Percentiles rank a stretch among this genome's conserved stretches.
Conservation (phyloP, 495 filamentous ascomycete species). For the Cercophora samala region DNA sequence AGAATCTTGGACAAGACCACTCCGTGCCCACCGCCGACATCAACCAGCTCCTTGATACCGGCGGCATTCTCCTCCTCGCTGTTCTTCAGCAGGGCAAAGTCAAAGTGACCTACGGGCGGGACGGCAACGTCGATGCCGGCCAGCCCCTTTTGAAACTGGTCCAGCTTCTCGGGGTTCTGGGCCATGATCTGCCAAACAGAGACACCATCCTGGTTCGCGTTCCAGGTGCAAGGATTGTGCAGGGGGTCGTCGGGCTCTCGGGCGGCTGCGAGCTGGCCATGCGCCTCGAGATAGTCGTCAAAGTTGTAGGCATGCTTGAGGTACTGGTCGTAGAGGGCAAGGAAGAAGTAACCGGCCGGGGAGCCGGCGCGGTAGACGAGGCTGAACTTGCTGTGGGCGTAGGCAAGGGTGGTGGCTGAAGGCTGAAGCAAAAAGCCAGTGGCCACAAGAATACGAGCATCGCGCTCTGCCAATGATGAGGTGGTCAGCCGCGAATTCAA, state of each 20-base stretch:
- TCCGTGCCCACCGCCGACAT: slow-evolving; percentile 25
- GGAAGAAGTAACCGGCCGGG: slow-evolving; percentile 23
- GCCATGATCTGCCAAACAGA: slow-evolving; percentile 25
- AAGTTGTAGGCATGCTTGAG: slow-evolving; percentile 23
- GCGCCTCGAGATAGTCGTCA: slow-evolving; percentile 24
- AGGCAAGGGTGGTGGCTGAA: slow-evolving; percentile 9
- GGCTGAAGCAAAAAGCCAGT: slow-evolving; percentile 29
- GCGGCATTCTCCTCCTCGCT: slow-evolving; percentile 12
- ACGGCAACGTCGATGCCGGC: slow-evolving; percentile 26
- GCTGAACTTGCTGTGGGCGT: slow-evolving; percentile 25
- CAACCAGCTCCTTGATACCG: slow-evolving; percentile 22
- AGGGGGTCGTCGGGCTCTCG: slow-evolving; percentile 21
- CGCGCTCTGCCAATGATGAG: slow-evolving; percentile 21
- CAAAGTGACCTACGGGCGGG: slow-evolving; percentile 24
- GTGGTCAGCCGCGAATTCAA: slow-evolving; percentile 1
- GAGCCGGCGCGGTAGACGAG: slow-evolving; percentile 18
- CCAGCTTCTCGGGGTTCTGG: slow-evolving; percentile 20
- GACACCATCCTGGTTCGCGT: slow-evolving; percentile 20
- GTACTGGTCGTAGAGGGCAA: slow-evolving; percentile 25
- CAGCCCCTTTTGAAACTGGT: slow-evolving; percentile 23
- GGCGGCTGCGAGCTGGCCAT: slow-evolving; percentile 15
- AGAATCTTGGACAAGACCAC: slow-evolving; percentile 26
- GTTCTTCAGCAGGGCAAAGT: slow-evolving; percentile 20
- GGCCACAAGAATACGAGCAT: slow-evolving; percentile 23
- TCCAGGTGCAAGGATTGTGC: slow-evolving; percentile 19